Base-by-base conservation (phyloP, 306 rosid species). In the Vigna hirtella region DNA sequence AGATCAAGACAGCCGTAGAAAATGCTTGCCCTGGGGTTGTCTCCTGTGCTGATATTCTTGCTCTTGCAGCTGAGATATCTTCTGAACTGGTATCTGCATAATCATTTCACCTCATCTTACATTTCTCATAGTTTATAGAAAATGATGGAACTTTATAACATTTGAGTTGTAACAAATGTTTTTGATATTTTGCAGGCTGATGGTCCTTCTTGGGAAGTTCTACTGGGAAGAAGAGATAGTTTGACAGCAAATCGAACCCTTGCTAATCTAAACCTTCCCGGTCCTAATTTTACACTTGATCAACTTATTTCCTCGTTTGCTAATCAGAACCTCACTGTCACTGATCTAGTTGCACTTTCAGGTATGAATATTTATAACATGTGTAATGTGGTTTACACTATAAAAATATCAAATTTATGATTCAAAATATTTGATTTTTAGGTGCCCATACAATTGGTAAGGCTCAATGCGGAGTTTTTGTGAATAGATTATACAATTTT, bases 1-100 rank as follows among this genome's bases (percentile, higher is more conserved):
- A 84, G 36, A 88, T 90, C 63, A 90, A 90, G 56, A 66, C 86
- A 0, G 89, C 85, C 0, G 20, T 90, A 6, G 94, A 90, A 74
- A 67, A 51, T 7, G 81, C 83, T 56, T 90, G 94, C 6, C 89
- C 92, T 0, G 40, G 16, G 6, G 57, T 15, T 0, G 94, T 90
- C 62, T 90, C 94, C 28, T 90, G 92, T 18, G 91, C 91, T 30
- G 91, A 87, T 24, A 82, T 89, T 36, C 89, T 90, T 15, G 81
- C 94, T 26, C 81, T 90, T 77, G 82, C 88, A 0, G 86, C 94
- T 43, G 48, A 81, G 72, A 77, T 53, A 7, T 84, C 94, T 6
- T 86, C 82, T 36, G 40, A 2, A 5, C 17, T 86, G 89, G 91
- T 87, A 84, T 16, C 2, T 40, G 7, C 16, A 11, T 34, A 2